phyloP scores from a whole-genome alignment of 2,329 filamentous ascomycete genomes.

The Colletotrichum sublineola region DNA sequence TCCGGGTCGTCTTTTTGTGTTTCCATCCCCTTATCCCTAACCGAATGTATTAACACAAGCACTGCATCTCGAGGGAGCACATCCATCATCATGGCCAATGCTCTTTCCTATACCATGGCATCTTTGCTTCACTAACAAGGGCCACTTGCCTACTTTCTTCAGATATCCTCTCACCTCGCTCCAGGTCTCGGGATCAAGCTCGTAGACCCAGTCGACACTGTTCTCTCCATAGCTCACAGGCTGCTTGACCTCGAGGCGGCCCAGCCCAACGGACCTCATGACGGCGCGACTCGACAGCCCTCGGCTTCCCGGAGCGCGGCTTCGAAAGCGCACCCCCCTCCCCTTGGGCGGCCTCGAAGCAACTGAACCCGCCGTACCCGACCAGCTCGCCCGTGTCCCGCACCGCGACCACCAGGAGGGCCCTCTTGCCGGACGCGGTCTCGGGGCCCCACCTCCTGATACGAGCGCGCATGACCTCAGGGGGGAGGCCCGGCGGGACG shows the following conservation, averaged over 20 bases:
- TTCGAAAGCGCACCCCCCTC: background rate
- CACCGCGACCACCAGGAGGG: conserved; percentile 40
- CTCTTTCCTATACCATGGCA: background rate
- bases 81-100: background rate
- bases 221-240: conserved; percentile 33
- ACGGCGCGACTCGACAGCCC: no score
- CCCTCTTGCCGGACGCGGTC: conserved; percentile 41
- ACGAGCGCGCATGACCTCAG: conserved; percentile 26
- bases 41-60: no score
- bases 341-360: conserved; percentile 25
- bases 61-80: background rate
- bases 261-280: no score
- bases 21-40: no score
- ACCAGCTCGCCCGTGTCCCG: conserved; percentile 40
- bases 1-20: no score
- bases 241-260: conserved; percentile 20
- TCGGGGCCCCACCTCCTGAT: conserved; percentile 14
- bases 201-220: conserved; percentile 12
- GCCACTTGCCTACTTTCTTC: conserved; percentile 11
- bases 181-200: conserved; percentile 16
- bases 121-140: background rate
- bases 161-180: background rate
- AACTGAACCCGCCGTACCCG: conserved; percentile 44
- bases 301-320: no score
- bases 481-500: conserved; percentile 26